Percentiles rank a stretch among this genome's conserved stretches.
phyloP scores from a whole-genome alignment of 257 asterid genomes.

The Fraxinus quadrangulata region DNA sequence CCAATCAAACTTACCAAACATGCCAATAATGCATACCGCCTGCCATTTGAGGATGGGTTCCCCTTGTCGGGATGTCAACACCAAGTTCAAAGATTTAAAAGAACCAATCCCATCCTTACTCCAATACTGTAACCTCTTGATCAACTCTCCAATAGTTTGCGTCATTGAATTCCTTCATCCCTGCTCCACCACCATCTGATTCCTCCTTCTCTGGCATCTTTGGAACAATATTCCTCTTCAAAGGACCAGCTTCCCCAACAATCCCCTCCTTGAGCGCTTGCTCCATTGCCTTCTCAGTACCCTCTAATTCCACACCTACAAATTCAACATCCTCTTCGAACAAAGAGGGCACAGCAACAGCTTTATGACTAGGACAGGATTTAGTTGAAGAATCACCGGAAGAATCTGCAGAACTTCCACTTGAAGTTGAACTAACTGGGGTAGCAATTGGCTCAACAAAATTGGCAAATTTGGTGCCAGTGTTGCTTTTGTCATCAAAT shows the following conservation, averaged over 20 bases:
- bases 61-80: neutral
- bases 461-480: constrained; percentile 29
- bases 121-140: constrained; percentile 76
- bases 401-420: constrained; percentile 47
- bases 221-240: constrained; percentile 30
- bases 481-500: constrained; percentile 48
- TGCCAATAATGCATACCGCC: constrained; percentile 14
- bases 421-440: constrained; percentile 38
- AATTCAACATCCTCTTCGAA: constrained; percentile 98
- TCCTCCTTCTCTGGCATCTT: constrained; percentile 57
- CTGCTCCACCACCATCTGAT: constrained; percentile 56
- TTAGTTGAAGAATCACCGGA: constrained; percentile 40
- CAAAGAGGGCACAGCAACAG: constrained; percentile 65
- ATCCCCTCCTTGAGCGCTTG: constrained; percentile 95
- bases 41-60: constrained; percentile 7
- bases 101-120: constrained; percentile 31
- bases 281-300: constrained; percentile 72
- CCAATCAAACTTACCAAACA: neutral
- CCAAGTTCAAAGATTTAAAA: neutral
- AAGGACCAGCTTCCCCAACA: constrained; percentile 50
- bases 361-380: constrained; percentile 42
- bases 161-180: constrained; percentile 73
- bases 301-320: constrained; percentile 91
- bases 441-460: constrained; percentile 28
- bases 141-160: constrained; percentile 95